A percentile compares a stretch with the other conserved stretches of the same genome.
Conservation (phyloP, 192 early-diverging fungal genomes). For the Spinellus fusiger region DNA sequence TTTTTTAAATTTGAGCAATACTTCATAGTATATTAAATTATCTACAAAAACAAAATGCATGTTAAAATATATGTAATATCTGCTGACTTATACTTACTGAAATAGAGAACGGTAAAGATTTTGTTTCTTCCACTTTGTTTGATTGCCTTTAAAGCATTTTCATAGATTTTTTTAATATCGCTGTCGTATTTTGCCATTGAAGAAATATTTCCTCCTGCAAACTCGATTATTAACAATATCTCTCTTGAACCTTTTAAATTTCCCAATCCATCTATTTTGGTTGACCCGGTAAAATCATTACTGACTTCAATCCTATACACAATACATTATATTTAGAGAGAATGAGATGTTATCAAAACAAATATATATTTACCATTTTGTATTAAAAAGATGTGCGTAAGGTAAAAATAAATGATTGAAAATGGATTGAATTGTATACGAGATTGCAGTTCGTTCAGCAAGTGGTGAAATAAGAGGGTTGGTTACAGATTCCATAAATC, state of each 20-base stretch:
- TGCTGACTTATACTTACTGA: constrained; percentile 6
- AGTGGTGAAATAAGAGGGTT: constrained; percentile 1
- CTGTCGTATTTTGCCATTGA: constrained; percentile 7
- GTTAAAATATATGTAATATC: constrained; percentile 8
- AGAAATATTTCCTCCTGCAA: constrained; percentile 1
- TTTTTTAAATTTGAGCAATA: constrained; percentile 6
- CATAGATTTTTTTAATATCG: constrained; percentile 5
- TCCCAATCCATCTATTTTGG: constrained; percentile 3
- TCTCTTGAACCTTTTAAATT: not conserved
- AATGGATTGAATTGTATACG: constrained; percentile 6
- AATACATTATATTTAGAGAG: constrained; percentile 7
- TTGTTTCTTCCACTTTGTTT: constrained; percentile 12
- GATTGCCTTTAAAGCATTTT: constrained; percentile 13
- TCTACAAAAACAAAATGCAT: constrained; percentile 7
- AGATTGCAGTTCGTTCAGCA: constrained; percentile 4
- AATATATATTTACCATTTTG: constrained; percentile 1
- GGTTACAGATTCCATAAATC: constrained; percentile 2
- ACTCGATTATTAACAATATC: constrained; percentile 8
- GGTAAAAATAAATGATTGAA: constrained; percentile 4
- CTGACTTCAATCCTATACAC: constrained; percentile 1
- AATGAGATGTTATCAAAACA: constrained; percentile 7
- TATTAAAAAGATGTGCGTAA: constrained; percentile 12
- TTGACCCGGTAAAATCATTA: not conserved
- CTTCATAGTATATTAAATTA: constrained; percentile 3
- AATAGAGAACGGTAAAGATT: constrained; percentile 12